Evolutionary conservation across 176 grass and related monocot species (phyloP).

Genomic region (Oryza longistaminata): DNA sequence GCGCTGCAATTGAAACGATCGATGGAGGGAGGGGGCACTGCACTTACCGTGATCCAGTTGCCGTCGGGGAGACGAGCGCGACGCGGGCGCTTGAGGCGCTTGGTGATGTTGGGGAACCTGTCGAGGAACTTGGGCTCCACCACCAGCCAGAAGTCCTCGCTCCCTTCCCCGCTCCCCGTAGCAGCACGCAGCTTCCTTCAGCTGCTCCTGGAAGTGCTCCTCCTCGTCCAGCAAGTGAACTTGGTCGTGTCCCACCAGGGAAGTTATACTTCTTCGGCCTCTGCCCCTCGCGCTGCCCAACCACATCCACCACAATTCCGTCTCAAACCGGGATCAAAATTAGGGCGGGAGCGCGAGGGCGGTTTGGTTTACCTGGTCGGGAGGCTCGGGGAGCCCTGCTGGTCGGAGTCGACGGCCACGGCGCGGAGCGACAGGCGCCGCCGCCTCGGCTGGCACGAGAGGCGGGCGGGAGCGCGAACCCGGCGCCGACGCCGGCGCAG

Average conservation of each 20-base stretch:
- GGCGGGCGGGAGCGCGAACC: conserved; percentile 10
- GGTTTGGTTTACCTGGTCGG: conserved; percentile 49
- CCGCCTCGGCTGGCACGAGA: not conserved
- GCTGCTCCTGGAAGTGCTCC: conserved; percentile 96
- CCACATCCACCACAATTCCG: not conserved
- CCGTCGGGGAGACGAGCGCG: conserved; percentile 81
- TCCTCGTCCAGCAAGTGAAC: conserved; percentile 98
- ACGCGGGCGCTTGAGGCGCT: conserved; percentile 80
- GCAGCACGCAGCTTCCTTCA: conserved; percentile 54
- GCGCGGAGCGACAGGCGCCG: conserved; percentile 39
- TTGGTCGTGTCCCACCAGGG: conserved; percentile 88
- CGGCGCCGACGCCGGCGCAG: conserved; percentile 17
- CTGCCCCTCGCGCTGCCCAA: conserved; percentile 36
- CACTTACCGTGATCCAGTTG: conserved; percentile 86
- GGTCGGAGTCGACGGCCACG: conserved; percentile 61
- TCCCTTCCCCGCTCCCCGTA: conserved; percentile 78
- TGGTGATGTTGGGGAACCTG: conserved; percentile 71
- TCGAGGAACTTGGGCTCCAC: conserved; percentile 91
- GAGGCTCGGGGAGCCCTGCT: conserved; percentile 48
- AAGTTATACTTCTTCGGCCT: conserved; percentile 74
- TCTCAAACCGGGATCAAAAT: not conserved
- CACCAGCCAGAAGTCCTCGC: conserved; percentile 90
- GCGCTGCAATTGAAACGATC: not conserved
- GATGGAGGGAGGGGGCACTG: not conserved
- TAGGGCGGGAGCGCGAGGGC: not conserved